Conservation (phyloP, 768 basidiomycete species). For the Mycena rosella region DNA sequence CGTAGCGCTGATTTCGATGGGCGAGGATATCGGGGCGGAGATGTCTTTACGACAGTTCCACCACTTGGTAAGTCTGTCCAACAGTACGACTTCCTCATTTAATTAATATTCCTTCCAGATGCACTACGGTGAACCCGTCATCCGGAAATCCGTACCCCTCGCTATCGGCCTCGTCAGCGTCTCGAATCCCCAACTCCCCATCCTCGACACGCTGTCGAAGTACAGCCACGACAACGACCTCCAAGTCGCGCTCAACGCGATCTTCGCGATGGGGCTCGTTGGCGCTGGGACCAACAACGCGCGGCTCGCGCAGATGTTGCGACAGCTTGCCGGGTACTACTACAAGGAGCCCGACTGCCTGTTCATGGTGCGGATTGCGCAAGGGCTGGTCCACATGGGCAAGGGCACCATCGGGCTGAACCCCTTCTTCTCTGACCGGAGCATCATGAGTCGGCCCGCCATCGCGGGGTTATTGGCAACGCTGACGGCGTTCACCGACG, state of each 20-base stretch:
- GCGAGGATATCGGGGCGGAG: constrained; percentile 96
- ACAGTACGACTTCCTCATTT: neutral
- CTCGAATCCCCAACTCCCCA: constrained; percentile 94
- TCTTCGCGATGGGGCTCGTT: constrained; percentile 98
- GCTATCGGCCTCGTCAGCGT: constrained; percentile 95
- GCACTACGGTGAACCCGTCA: constrained; percentile 96
- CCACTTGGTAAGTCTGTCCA: constrained; percentile 77
- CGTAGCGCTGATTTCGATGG: constrained; percentile 96
- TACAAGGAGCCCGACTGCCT: constrained; percentile 96
- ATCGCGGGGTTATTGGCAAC: constrained; percentile 92
- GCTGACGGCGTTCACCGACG: constrained; percentile 92
- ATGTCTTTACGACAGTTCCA: constrained; percentile 99
- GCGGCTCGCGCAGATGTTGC: constrained; percentile 95
- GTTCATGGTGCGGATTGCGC: constrained; percentile 95
- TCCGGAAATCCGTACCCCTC: constrained; percentile 93
- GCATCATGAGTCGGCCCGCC: constrained; percentile 89
- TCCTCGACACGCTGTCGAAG: constrained; percentile 97
- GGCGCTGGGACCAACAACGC: constrained; percentile 99
- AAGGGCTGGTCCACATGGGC: constrained; percentile 99
- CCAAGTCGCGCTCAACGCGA: constrained; percentile 95
- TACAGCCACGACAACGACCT: constrained; percentile 99
- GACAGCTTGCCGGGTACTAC: constrained; percentile 98
- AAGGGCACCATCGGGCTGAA: constrained; percentile 98
- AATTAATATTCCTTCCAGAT: constrained; percentile 69
- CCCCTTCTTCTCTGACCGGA: constrained; percentile 95